phyloP scores from a whole-genome alignment of 2,329 filamentous ascomycete species.

The Exophiala lecanii-corni region DNA sequence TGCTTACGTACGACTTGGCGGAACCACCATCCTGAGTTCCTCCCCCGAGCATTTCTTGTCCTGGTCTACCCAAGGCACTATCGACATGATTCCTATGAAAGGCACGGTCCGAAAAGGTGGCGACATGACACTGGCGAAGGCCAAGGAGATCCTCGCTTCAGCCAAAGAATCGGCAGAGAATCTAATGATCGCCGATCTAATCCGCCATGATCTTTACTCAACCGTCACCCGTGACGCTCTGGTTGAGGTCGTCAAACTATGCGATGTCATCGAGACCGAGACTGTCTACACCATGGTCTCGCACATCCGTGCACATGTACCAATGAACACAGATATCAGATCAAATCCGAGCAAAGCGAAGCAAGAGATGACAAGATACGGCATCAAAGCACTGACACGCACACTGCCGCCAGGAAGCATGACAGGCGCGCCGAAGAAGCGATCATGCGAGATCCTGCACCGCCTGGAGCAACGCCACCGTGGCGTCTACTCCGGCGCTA shows the following conservation, averaged over 20 bases:
- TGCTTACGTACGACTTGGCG: conserved; percentile 69
- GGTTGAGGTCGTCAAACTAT: conserved; percentile 70
- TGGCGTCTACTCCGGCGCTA: conserved; percentile 79
- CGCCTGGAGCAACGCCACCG: conserved; percentile 61
- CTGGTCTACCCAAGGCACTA: conserved; percentile 52
- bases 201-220: conserved; percentile 80
- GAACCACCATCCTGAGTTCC: conserved; percentile 69
- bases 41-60: conserved; percentile 87
- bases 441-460: conserved; percentile 77
- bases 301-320: conserved; percentile 65
- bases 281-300: conserved; percentile 90
- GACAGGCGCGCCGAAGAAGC: conserved; percentile 93
- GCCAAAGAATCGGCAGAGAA: conserved; percentile 94
- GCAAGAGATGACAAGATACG: conserved; percentile 29
- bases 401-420: conserved; percentile 87
- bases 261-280: conserved; percentile 85
- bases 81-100: conserved; percentile 84
- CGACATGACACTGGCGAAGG: conserved; percentile 64
- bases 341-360: conserved; percentile 9
- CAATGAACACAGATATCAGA: conserved; percentile 21
- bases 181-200: conserved; percentile 95
- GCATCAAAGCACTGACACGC: conserved; percentile 57
- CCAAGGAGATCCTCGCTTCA: conserved; percentile 66
- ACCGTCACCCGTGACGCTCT: conserved; percentile 18
- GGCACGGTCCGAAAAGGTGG: conserved; percentile 81